Base-by-base conservation (phyloP, 305 asterid genomes). In the Solanum hybrid region DNA sequence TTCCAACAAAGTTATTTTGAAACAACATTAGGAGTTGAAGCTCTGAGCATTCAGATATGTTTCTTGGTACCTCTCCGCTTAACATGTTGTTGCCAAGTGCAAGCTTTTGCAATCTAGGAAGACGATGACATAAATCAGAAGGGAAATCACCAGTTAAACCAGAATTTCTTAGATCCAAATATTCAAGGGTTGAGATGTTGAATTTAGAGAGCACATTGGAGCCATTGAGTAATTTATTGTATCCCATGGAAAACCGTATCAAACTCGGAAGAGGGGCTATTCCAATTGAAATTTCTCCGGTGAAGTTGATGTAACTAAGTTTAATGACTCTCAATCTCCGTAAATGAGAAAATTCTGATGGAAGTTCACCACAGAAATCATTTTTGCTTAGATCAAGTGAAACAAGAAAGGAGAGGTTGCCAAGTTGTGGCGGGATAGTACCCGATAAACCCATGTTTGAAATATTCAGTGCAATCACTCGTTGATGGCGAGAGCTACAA, bases 91-190 rank as follows among this genome's bases (percentile, higher is more conserved):
- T 1, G 5, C 73, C 56, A 1, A 90, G 29, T 60, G 3, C 13
- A 36, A 92, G 42, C 14, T 4, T 35, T 42, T 64, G 11, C 8
- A 92, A 91, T 4, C 78, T 2, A 5, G 78, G 69, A 56, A 85
- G 40, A 27, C 22, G 38, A 4, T 6, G 42, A 56, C 94, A 90
- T 7, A 90, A 89, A 19, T 90, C 73, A 29, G 10, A 56, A 1
- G 91, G 92, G 35, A 89, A 81, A 6, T 36, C 51, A 9, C 91
- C 91, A 9, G 91, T 78, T 12, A 90, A 71, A 8, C 37, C 64
- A 24, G 89, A 69, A 0, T 4, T 1, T 10, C 26, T 1, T 1
- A 91, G 27, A 24, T 35, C 29, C 14, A 90, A 2, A 7, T 0
- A 0, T 72, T 92, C 89, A 0, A 92, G 38, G 1, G 81, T 77